phyloP scores from a whole-genome alignment of 2,329 filamentous ascomycete species.

The Echinosphaeria canescens region DNA sequence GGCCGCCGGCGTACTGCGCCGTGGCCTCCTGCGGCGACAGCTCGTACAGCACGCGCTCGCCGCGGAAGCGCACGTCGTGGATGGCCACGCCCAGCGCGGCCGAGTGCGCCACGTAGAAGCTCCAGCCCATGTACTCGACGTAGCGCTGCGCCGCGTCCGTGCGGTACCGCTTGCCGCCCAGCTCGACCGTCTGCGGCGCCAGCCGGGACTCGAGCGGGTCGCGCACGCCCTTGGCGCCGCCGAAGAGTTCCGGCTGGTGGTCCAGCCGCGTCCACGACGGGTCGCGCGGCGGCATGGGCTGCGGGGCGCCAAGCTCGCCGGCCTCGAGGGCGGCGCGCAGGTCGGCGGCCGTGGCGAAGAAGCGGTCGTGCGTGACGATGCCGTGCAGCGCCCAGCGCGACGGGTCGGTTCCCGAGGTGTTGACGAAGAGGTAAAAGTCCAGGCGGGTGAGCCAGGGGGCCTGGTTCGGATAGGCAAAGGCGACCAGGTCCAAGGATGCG shows the following conservation, averaged over 20 bases:
- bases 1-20: conserved; percentile 25
- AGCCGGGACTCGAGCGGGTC: conserved; percentile 12
- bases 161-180: conserved; percentile 16
- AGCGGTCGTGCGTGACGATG: background rate
- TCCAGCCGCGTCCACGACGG: too few relatives aligned
- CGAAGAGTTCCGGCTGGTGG: too few relatives aligned
- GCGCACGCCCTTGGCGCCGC: too few relatives aligned
- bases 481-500: background rate
- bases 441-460: background rate
- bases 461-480: background rate
- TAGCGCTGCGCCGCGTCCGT: conserved; percentile 21
- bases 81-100: conserved; percentile 20
- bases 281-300: background rate
- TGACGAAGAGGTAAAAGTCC: background rate
- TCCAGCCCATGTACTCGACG: conserved; percentile 28
- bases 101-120: conserved; percentile 23
- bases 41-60: conserved; percentile 26
- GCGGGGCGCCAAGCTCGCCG: background rate
- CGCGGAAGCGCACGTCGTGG: conserved; percentile 26
- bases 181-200: conserved; percentile 14
- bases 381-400: background rate
- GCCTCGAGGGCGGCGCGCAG: background rate
- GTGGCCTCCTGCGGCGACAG: conserved; percentile 27
- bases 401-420: background rate
- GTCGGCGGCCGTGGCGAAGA: background rate